phyloP scores from a whole-genome alignment of 768 basidiomycete genomes.

The Suillus occidentalis region DNA sequence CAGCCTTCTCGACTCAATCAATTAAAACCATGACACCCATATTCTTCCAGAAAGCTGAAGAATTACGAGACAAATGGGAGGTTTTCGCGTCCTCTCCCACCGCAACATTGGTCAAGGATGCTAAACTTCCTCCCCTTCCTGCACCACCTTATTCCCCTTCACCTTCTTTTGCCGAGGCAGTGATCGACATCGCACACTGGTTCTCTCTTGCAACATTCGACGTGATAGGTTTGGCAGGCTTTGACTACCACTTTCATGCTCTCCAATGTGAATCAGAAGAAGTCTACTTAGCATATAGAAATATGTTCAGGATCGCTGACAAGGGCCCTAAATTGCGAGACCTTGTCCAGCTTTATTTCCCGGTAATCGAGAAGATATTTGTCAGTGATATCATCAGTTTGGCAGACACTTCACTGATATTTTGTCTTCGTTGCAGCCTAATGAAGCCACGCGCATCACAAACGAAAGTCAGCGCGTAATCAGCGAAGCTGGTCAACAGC shows the following conservation, averaged over 20 bases:
- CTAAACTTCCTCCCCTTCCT: conserved; percentile 10
- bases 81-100: conserved; percentile 22
- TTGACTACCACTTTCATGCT: conserved; percentile 52
- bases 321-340: conserved; percentile 41
- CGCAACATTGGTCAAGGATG: background rate
- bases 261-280: conserved; percentile 48
- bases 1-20: conserved; percentile 49
- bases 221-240: conserved; percentile 59
- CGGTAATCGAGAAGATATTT: conserved; percentile 44
- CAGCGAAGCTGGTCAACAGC: conserved; percentile 38
- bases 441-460: conserved; percentile 38
- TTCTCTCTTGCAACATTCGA: conserved; percentile 64
- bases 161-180: conserved; percentile 12
- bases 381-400: conserved; percentile 30
- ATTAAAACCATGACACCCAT: conserved; percentile 46
- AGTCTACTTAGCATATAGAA: conserved; percentile 49
- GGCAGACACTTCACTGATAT: background rate
- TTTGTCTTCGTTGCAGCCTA: conserved; percentile 37
- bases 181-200: conserved; percentile 56
- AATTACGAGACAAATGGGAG: conserved; percentile 47
- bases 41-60: conserved; percentile 52
- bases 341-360: conserved; percentile 47
- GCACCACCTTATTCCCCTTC: conserved; percentile 8
- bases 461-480: conserved; percentile 42
- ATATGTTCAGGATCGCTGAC: conserved; percentile 50